Evolutionary conservation across 1,284 basidiomycete genomes (phyloP), one percentile per base, ranked within the genome.

Genomic region (Psilocybe mexicana): DNA sequence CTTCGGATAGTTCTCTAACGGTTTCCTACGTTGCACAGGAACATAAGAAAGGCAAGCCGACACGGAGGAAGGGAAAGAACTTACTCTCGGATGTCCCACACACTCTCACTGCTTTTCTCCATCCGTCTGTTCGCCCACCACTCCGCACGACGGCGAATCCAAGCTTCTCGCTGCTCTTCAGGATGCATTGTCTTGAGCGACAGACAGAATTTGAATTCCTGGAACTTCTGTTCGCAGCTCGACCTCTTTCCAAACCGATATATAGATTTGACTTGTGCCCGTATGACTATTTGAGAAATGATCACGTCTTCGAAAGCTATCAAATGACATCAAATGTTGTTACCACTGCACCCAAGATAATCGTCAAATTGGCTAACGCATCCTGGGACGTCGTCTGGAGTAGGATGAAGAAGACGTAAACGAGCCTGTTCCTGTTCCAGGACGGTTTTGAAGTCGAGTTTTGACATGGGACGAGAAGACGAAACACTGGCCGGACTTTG

Each of bases 181-280:
- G 85, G 84, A 50, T 88, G 82, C 72, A 92, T 78, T 25, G 84
- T 81, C 71, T 95, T 96, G 62, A 91, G 77, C 58, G 87, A 90
- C 78, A 98, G 78, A 75, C 96, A 99, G 75, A 93, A 97, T 75
- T 98, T 98, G 82, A 96, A 96, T 67, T 97, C 95, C 63, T 94
- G 88, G 67, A 90, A 82, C 70, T 96, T 95, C 54, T 81, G 79
- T 0, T 77, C 79, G 72, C 96, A 98, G 60, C 88, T 84, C 1
- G 89, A 80, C 66, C 90, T 82, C 50, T 85, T 79, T 3, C 96
- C 96, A 65, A 90, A 87, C 63, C 96, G 84, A 72, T 98, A 98
- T 48, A 97, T 76, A 2, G 90, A 88, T 64, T 88, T 90, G 56
- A 96, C 73, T 72, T 98, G 96, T 7, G 86, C 84, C 30, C 87